Evolutionary conservation across 225 moss, liverwort and hornwort genomes (phyloP).

Genomic region (Straminergon stramineum): DNA sequence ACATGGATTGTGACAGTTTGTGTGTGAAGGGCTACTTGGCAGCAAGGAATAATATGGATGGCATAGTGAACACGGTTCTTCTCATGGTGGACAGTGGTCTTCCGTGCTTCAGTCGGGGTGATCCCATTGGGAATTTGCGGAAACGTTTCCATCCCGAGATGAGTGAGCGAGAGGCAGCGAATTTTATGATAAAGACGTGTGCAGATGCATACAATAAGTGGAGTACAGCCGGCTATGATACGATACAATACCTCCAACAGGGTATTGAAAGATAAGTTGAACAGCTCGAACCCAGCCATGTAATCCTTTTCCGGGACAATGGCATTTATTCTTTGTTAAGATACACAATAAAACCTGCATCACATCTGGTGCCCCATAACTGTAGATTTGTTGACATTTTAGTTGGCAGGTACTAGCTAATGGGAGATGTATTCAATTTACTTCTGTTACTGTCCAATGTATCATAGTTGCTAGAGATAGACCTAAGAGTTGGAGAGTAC

Average conservation of each 20-base stretch:
- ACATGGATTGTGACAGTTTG: slow-evolving; percentile 37
- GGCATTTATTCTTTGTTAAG: slow-evolving; percentile 11
- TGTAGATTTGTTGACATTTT: slow-evolving; percentile 3
- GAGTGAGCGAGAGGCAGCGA: slow-evolving; percentile 86
- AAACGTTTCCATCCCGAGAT: slow-evolving; percentile 85
- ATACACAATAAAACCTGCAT: slow-evolving; percentile 18
- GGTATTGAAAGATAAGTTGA: slow-evolving; percentile 58
- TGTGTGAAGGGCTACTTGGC: slow-evolving; percentile 89
- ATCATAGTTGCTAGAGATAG: slow-evolving; percentile 10
- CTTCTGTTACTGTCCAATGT: neutral
- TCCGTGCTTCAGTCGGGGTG: slow-evolving; percentile 88
- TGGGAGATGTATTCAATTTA: neutral
- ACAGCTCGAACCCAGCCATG: neutral
- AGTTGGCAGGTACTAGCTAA: neutral
- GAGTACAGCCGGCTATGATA: slow-evolving; percentile 87
- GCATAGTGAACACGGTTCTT: slow-evolving; percentile 64
- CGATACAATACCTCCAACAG: slow-evolving; percentile 82
- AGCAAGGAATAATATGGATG: slow-evolving; percentile 83
- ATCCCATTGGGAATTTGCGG: slow-evolving; percentile 77
- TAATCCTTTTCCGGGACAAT: neutral
- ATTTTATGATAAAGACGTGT: slow-evolving; percentile 93
- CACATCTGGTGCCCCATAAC: neutral
- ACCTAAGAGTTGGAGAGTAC: neutral
- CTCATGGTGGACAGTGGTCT: slow-evolving; percentile 90
- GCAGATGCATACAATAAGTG: slow-evolving; percentile 92